Conservation (phyloP, 805 yeast genomes). For the Ogataea ramenticola region DNA sequence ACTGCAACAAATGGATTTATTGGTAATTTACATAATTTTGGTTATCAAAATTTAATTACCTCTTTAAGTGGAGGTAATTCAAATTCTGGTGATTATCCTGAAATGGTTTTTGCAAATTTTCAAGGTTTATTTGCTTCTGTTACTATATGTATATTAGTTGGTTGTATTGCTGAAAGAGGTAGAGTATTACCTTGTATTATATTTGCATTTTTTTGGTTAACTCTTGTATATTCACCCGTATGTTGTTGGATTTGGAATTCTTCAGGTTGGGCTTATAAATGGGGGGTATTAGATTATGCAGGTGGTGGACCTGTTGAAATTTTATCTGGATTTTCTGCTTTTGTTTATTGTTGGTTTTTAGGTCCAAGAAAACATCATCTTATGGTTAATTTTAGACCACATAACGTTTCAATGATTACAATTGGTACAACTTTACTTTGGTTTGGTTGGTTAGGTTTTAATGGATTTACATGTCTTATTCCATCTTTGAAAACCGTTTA, state of each 20-base stretch:
- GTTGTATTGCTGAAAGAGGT: slow-evolving; percentile 92
- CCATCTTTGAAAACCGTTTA: slow-evolving; percentile 82
- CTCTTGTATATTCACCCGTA: slow-evolving; percentile 89
- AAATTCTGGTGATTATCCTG: slow-evolving; percentile 50
- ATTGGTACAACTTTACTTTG: slow-evolving; percentile 82
- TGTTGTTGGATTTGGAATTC: slow-evolving; percentile 94
- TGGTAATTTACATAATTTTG: slow-evolving; percentile 80
- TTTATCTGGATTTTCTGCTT: slow-evolving; percentile 83
- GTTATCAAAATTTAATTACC: slow-evolving; percentile 59
- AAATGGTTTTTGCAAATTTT: slow-evolving; percentile 75
- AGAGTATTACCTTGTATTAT: slow-evolving; percentile 78
- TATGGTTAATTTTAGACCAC: slow-evolving; percentile 87
- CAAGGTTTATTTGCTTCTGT: slow-evolving; percentile 90
- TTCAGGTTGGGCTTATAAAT: slow-evolving; percentile 87
- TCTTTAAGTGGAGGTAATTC: slow-evolving; percentile 32
- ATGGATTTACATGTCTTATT: slow-evolving; percentile 80
- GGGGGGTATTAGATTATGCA: slow-evolving; percentile 94
- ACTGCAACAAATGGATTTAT: slow-evolving; percentile 78
- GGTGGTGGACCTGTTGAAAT: slow-evolving; percentile 99
- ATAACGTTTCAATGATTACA: slow-evolving; percentile 85
- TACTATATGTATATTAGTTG: slow-evolving; percentile 87
- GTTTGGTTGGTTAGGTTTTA: slow-evolving; percentile 96
- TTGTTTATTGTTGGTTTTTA: slow-evolving; percentile 72
- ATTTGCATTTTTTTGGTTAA: slow-evolving; percentile 81
- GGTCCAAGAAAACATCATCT: slow-evolving; percentile 73